These are phyloP conservation scores for Naganishia kalamii DNA, from an alignment of 768 basidiomycete genomes.

Conservation along the genomic window DNA sequence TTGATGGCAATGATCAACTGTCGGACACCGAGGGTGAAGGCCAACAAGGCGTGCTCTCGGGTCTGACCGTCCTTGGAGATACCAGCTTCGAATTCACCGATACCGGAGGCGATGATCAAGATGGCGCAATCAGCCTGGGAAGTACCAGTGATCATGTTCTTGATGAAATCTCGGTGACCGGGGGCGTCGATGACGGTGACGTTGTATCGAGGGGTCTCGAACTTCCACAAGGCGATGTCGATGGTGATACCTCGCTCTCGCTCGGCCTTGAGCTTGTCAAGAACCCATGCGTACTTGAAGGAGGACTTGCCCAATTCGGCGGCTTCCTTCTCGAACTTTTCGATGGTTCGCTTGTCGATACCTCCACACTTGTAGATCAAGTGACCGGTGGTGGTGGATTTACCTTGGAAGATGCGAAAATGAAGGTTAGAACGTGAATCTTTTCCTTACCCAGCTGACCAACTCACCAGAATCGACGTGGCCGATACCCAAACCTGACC, in stretches of 20 bases:
- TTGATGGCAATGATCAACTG: constrained; percentile 91
- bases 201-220: constrained; percentile 96
- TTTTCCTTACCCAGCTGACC: constrained; percentile 37
- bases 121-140: constrained; percentile 99
- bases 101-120: constrained; percentile 98
- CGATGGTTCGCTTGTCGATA: constrained; percentile 76
- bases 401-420: constrained; percentile 99
- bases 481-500: too few relatives aligned
- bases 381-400: constrained; percentile 99
- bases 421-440: constrained; percentile 52
- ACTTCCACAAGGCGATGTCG: constrained; percentile 99
- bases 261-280: constrained; percentile 99
- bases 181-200: constrained; percentile 95
- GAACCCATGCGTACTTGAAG: constrained; percentile 95
- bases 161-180: constrained; percentile 97
- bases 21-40: constrained; percentile 99
- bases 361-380: constrained; percentile 99
- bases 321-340: constrained; percentile 99
- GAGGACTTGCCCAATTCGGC: constrained; percentile 99
- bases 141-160: constrained; percentile 99
- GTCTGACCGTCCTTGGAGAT: constrained; percentile 99
- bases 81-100: constrained; percentile 99
- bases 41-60: constrained; percentile 98
- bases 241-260: constrained; percentile 99
- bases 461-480: constrained; percentile 16